Conservation (phyloP, 2,329 filamentous ascomycete genomes). For the Aspergillus brasiliensis region DNA sequence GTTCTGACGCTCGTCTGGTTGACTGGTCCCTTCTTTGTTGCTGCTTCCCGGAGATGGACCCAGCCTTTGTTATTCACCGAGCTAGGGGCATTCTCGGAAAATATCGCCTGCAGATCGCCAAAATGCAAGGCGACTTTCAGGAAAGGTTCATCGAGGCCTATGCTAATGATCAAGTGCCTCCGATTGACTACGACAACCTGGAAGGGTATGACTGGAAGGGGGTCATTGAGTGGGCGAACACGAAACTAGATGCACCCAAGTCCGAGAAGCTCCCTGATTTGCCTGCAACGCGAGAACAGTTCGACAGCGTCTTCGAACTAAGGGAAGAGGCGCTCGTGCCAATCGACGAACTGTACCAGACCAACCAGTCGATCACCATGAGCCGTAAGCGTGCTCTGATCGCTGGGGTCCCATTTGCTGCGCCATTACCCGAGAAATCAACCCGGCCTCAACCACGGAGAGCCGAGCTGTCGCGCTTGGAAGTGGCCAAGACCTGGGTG, state of each 20-base stretch:
- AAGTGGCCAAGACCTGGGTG: constrained; percentile 50
- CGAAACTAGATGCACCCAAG: constrained; percentile 43
- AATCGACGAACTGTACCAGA: constrained; percentile 41
- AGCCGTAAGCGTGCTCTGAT: constrained; percentile 38
- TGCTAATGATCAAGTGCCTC: constrained; percentile 44
- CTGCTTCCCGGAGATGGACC: constrained; percentile 45
- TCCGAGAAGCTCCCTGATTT: constrained; percentile 42
- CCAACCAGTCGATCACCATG: constrained; percentile 33
- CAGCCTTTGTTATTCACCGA: constrained; percentile 40
- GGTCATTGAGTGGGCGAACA: constrained; percentile 50
- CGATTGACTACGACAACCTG: constrained; percentile 48
- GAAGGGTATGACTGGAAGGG: constrained; percentile 49
- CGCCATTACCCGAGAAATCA: constrained; percentile 22
- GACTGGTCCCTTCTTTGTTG: constrained; percentile 50
- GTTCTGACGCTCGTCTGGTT: constrained; percentile 43
- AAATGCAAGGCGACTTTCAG: constrained; percentile 52
- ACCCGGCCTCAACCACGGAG: constrained; percentile 14
- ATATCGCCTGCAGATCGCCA: constrained; percentile 43
- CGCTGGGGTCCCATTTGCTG: constrained; percentile 40
- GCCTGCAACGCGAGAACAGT: constrained; percentile 46
- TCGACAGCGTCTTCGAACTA: constrained; percentile 46
- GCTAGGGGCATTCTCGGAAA: constrained; percentile 41
- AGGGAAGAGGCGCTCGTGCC: constrained; percentile 35
- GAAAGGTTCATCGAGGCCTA: constrained; percentile 50
- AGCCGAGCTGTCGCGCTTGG: constrained; percentile 30